Base-by-base conservation (phyloP, 2,329 filamentous ascomycete genomes). In the Colletotrichum siamense region DNA sequence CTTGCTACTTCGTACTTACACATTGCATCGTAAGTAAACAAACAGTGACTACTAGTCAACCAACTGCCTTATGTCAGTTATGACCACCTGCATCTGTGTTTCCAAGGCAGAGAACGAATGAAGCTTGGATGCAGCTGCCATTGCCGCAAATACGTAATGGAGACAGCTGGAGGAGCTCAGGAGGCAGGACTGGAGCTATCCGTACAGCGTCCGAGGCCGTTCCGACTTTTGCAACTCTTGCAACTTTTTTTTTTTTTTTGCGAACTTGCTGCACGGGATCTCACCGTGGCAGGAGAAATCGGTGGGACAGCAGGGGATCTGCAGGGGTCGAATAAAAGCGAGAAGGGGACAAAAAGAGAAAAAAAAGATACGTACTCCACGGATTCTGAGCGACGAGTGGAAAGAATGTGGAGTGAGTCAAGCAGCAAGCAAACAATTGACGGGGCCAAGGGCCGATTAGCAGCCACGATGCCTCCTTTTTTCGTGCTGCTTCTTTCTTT, bases 391-490 rank as follows among this genome's bases (percentile, higher is more conserved):
- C 32, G 36, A 34, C 32, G 30, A 28, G n/a, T n/a, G 62, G 32
- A n/a, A 64, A 64, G n/a, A 64, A 64, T 65, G 69, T 73, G 57
- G 69, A 69, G 73, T 59, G 44, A 73, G 63, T 68, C 64, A 59
- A 44, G 36, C 36, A 68, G 63, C 63, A 68, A 57, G 68, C 32
- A 57, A 63, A 68, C 44, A 67, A 18, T 44, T 16, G 39, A 44
- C 32, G 73, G 63, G 59, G 52, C 32, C 30, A 69, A 68, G 69
- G 73, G 59, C 69, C 69, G 73, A 73, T 59, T 76, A 52, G 73
- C 70, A 59, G 34, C 18, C 55, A 76, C 39, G 64, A 76, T 73
- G 44, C 44, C 26, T 68, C 59, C n/a, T 59, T 74, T 74, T 55
- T 49, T 55, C 36, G 18, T 8, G 18, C 12, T 18, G 55, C 26